A percentile compares a stretch with the other conserved stretches of the same genome.
phyloP scores from a whole-genome alignment of 2,329 filamentous ascomycete genomes.

The Furcasterigmium furcatum region DNA sequence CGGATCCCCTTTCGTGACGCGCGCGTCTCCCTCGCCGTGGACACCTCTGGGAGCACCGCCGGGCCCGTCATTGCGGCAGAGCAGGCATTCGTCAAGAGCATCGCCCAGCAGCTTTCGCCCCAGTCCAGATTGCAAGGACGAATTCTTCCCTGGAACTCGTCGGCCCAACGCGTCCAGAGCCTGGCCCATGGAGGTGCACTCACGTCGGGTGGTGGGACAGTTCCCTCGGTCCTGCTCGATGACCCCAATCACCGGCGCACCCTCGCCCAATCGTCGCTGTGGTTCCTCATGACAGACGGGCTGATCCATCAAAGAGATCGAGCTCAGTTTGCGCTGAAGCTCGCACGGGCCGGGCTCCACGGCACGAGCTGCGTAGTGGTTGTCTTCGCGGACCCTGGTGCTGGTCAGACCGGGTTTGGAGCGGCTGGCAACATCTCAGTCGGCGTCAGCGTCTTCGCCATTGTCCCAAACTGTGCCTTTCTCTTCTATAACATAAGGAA shows the following conservation, averaged over 20 bases:
- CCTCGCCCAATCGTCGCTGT: constrained; percentile 6
- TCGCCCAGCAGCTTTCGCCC: background rate
- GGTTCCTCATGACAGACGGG: constrained; percentile 19
- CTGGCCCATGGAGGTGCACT: background rate
- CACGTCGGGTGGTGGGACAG: background rate
- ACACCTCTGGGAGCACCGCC: background rate
- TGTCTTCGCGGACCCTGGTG: constrained; percentile 9
- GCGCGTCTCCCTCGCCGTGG: background rate
- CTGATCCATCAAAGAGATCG: constrained; percentile 5
- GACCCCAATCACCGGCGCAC: background rate
- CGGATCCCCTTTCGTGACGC: background rate
- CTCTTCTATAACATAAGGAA: constrained; percentile 13
- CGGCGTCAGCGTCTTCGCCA: constrained; percentile 15
- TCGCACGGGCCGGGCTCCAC: constrained; percentile 12
- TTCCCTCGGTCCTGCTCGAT: background rate
- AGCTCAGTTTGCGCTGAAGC: constrained; percentile 8
- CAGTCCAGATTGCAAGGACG: background rate
- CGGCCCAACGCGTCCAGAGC: background rate
- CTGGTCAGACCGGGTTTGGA: background rate
- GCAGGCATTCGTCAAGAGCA: background rate
- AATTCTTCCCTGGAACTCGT: background rate
- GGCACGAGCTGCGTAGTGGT: constrained; percentile 15
- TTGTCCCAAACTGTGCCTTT: constrained; percentile 14
- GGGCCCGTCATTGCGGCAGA: background rate
- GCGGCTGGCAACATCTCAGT: constrained; percentile 15